A percentile compares a stretch with the other conserved stretches of the same genome.
These are phyloP conservation scores for Begonia fuchsioides DNA, from an alignment of 306 rosid genomes.

Conservation along the genomic window DNA sequence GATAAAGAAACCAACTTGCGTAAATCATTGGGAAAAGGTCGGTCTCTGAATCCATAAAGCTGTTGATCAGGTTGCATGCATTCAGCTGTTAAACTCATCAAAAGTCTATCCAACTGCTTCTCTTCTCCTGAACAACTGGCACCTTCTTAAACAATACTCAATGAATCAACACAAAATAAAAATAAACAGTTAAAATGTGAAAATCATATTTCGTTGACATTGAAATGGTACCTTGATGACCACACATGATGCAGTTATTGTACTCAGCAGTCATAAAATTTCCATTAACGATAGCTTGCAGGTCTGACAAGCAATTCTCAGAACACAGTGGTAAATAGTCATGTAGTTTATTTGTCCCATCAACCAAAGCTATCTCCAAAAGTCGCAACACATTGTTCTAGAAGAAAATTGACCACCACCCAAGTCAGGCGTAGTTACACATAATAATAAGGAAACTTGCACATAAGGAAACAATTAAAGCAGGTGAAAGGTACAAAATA, in stretches of 20 bases:
- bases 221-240: constrained; percentile 52
- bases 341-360: constrained; percentile 40
- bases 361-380: constrained; percentile 65
- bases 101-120: constrained; percentile 57
- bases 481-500: too few species aligned
- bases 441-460: not conserved
- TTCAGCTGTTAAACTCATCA: constrained; percentile 61
- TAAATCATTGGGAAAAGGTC: constrained; percentile 32
- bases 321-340: constrained; percentile 33
- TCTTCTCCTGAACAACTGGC: constrained; percentile 57
- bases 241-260: constrained; percentile 36
- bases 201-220: not conserved
- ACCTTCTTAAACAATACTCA: constrained; percentile 33
- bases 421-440: not conserved
- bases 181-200: constrained; percentile 11
- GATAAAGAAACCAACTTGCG: constrained; percentile 55
- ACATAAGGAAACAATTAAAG: too few species aligned
- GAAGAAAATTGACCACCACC: constrained; percentile 17
- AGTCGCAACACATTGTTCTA: constrained; percentile 63
- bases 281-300: constrained; percentile 29
- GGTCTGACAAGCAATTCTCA: constrained; percentile 34
- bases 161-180: constrained; percentile 2
- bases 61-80: constrained; percentile 45
- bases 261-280: constrained; percentile 23
- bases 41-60: constrained; percentile 35